Base-by-base conservation (phyloP, 768 basidiomycete species). In the Asterophora lycoperdoides region DNA sequence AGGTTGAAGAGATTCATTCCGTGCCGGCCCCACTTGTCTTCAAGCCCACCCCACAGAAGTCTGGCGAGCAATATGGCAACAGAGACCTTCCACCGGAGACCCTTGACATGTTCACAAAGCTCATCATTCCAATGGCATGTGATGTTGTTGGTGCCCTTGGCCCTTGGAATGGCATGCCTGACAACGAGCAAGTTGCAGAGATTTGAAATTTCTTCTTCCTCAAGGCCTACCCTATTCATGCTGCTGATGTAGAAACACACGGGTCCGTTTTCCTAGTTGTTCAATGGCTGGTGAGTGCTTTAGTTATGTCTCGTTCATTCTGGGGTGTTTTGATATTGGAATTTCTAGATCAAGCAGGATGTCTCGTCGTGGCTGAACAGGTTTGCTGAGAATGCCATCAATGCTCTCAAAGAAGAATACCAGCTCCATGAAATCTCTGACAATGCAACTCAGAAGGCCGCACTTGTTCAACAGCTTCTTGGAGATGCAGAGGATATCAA, bases 131-230 rank as follows among this genome's bases (percentile, higher is more conserved):
- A 11, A 17, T 46, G 17, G 32, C 35, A 8, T 46, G 44, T n/a
- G 35, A 46, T 13, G 29, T 33, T 4, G 19, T 26, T 3, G 44
- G 44, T 37, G 36, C 35, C 28, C 36, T 46, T 9, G 35, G 17
- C 17, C 35, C 44, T 1, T 46, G 44, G 44, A 35, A 46, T 15
- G 14, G 6, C 15, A 19, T 37, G 17, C 13, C 29, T 28, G 44
- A 46, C 17, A 34, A 19, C 14, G 29, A 30, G 29, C 29, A 29
- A 29, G 15, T 44, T 8, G 17, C 26, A 10, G 29, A 45, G 14
- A 14, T 45, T 26, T 45, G 34, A 34, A 45, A 45, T 30, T n/a
- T 45, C 18, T 18, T 18, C 33, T 45, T 45, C 34, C 19, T 34
- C 15, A 36, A 35, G 8, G 20, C 44, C n/a, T 17, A 23, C 26